Evolutionary conservation across 306 rosid species (phyloP).

Genomic region (Vigna unguiculata): DNA sequence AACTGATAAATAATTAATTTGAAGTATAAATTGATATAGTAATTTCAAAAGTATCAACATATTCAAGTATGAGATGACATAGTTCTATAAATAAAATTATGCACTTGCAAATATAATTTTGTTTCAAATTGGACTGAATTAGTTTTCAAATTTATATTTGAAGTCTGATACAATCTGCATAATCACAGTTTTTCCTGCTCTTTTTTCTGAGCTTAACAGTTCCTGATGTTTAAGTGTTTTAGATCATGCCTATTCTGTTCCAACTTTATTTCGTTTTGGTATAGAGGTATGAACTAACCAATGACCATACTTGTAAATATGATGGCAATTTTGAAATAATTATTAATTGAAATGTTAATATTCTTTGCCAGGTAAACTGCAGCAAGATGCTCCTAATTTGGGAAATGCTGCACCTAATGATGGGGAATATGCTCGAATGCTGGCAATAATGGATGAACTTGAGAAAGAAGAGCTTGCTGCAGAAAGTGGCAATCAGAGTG

Average conservation of each 20-base stretch:
- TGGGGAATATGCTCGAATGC: conserved; percentile 63
- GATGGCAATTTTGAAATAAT: background rate
- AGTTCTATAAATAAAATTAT: too few relatives aligned
- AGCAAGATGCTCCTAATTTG: conserved; percentile 49
- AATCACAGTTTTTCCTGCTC: background rate
- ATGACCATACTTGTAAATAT: conserved; percentile 8
- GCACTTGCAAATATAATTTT: too few relatives aligned
- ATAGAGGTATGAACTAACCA: conserved; percentile 13
- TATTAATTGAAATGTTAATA: conserved; percentile 30
- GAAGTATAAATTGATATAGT: too few relatives aligned
- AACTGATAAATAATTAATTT: too few relatives aligned
- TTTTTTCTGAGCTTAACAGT: background rate
- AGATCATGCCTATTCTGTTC: background rate
- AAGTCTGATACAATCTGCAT: too few relatives aligned
- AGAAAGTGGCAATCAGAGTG: conserved; percentile 47
- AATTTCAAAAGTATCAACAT: too few relatives aligned
- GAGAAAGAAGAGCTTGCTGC: conserved; percentile 87
- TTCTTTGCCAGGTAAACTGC: conserved; percentile 51
- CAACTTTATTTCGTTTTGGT: background rate
- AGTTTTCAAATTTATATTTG: too few relatives aligned
- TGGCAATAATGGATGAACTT: conserved; percentile 73
- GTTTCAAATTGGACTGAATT: too few relatives aligned
- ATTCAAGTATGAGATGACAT: too few relatives aligned
- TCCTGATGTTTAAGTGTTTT: background rate
- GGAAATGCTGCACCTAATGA: conserved; percentile 48